phyloP scores from a whole-genome alignment of 2,329 filamentous ascomycete species.

The Arthrobotrys entomopaga region DNA sequence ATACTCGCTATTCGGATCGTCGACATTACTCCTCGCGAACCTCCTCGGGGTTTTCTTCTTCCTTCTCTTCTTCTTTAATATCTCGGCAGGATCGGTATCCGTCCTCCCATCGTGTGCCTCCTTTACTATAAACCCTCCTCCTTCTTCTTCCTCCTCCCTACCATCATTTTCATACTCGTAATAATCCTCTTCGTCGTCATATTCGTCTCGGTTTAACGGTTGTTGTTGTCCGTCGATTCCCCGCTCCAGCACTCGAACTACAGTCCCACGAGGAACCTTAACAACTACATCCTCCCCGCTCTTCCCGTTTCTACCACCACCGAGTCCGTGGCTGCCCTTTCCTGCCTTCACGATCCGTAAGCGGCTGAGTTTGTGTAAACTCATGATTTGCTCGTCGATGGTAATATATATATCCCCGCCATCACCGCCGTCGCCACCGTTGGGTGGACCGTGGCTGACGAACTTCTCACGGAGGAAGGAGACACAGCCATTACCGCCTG shows the following conservation, averaged over 20 bases:
- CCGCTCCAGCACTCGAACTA: constrained; percentile 83
- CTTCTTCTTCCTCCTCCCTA: constrained; percentile 5
- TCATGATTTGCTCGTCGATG: constrained; percentile 82
- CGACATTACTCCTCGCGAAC: constrained; percentile 46
- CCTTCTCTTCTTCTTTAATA: constrained; percentile 26
- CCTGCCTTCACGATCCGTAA: constrained; percentile 78
- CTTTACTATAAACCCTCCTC: constrained; percentile 18
- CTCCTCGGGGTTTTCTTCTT: constrained; percentile 44
- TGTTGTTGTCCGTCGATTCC: constrained; percentile 68
- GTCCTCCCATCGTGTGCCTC: constrained; percentile 41
- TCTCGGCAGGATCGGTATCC: constrained; percentile 24
- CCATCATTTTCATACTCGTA: constrained; percentile 1
- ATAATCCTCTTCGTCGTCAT: constrained; percentile 59
- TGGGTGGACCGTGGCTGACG: constrained; percentile 85
- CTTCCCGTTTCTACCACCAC: constrained; percentile 77
- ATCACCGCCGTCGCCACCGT: constrained; percentile 91
- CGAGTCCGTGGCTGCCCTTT: constrained; percentile 80
- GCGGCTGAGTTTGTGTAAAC: constrained; percentile 87
- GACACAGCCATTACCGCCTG: constrained; percentile 90
- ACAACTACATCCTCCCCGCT: constrained; percentile 88
- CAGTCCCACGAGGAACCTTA: constrained; percentile 89
- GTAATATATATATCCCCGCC: constrained; percentile 95
- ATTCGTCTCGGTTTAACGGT: constrained; percentile 62
- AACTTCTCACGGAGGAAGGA: constrained; percentile 94
- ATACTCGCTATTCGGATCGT: constrained; percentile 56